Evolutionary conservation across 2,329 filamentous ascomycete species (phyloP).

Genomic region (Aspergillus sp.): DNA sequence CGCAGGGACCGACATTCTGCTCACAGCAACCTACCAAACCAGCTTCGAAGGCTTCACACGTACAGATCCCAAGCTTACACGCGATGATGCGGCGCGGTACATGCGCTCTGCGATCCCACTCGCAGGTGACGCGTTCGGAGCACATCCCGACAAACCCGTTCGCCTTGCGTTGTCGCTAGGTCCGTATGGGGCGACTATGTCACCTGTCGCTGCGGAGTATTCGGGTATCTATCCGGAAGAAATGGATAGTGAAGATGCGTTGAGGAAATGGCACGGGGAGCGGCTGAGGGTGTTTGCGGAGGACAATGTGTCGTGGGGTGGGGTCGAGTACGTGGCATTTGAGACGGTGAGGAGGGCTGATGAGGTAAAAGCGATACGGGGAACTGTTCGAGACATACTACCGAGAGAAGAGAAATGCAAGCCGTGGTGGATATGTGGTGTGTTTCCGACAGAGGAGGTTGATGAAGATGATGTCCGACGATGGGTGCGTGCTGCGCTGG

Average conservation of each 20-base stretch:
- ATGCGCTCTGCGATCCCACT: slow-evolving; percentile 34
- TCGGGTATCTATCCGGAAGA: slow-evolving; percentile 52
- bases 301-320: slow-evolving; percentile 31
- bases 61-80: slow-evolving; percentile 35
- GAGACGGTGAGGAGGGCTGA: slow-evolving; percentile 60
- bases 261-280: slow-evolving; percentile 53
- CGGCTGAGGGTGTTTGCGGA: slow-evolving; percentile 47
- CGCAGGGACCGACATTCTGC: slow-evolving; percentile 55
- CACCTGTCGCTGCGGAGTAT: slow-evolving; percentile 58
- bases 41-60: slow-evolving; percentile 51
- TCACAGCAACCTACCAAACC: slow-evolving; percentile 63
- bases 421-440: slow-evolving; percentile 57
- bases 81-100: slow-evolving; percentile 36
- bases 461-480: slow-evolving; percentile 22
- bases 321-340: slow-evolving; percentile 53
- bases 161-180: slow-evolving; percentile 53
- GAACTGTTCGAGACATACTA: slow-evolving; percentile 27
- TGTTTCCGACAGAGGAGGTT: slow-evolving; percentile 52
- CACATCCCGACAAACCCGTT: background rate
- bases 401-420: slow-evolving; percentile 10
- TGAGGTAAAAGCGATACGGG: slow-evolving; percentile 54
- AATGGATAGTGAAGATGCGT: slow-evolving; percentile 38
- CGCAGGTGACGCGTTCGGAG: slow-evolving; percentile 26
- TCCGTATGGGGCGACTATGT: slow-evolving; percentile 61
- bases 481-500: slow-evolving; percentile 36